A percentile compares a stretch with the other conserved stretches of the same genome.
phyloP scores from a whole-genome alignment of 257 asterid species.

The Lavandula angustifolia region DNA sequence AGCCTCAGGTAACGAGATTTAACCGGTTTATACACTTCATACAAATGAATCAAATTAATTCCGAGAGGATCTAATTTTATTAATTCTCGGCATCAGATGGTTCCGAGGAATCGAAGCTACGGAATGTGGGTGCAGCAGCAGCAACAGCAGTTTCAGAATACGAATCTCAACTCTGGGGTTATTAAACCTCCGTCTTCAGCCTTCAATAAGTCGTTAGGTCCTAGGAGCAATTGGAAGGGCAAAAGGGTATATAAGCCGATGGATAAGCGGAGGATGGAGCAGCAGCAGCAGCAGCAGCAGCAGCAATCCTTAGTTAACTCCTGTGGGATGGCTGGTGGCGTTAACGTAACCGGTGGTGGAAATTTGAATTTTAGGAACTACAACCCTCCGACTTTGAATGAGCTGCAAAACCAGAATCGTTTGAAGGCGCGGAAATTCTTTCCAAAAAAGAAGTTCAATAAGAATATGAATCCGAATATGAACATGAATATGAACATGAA shows the following conservation, averaged over 20 bases:
- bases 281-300: slow-evolving; percentile 40
- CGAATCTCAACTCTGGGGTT: slow-evolving; percentile 44
- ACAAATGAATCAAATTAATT: not conserved
- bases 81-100: slow-evolving; percentile 41
- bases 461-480: slow-evolving; percentile 30
- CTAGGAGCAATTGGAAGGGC: slow-evolving; percentile 71
- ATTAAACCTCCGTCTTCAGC: slow-evolving; percentile 37
- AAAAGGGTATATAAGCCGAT: slow-evolving; percentile 41
- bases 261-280: slow-evolving; percentile 54
- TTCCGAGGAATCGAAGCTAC: slow-evolving; percentile 58
- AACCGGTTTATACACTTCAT: slow-evolving; percentile 6
- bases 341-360: slow-evolving; percentile 26
- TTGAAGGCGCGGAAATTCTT: slow-evolving; percentile 60
- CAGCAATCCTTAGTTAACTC: slow-evolving; percentile 34
- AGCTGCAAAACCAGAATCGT: slow-evolving; percentile 69
- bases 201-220: slow-evolving; percentile 53
- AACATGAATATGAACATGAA: slow-evolving; percentile 30
- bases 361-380: slow-evolving; percentile 46
- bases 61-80: slow-evolving; percentile 8
- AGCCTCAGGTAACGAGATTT: slow-evolving; percentile 48
- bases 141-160: slow-evolving; percentile 63
- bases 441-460: slow-evolving; percentile 56
- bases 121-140: slow-evolving; percentile 63
- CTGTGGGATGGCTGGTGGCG: slow-evolving; percentile 35
- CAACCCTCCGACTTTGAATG: slow-evolving; percentile 64